Conservation (phyloP, 1,284 basidiomycete genomes). For the Ustilago lituana region DNA sequence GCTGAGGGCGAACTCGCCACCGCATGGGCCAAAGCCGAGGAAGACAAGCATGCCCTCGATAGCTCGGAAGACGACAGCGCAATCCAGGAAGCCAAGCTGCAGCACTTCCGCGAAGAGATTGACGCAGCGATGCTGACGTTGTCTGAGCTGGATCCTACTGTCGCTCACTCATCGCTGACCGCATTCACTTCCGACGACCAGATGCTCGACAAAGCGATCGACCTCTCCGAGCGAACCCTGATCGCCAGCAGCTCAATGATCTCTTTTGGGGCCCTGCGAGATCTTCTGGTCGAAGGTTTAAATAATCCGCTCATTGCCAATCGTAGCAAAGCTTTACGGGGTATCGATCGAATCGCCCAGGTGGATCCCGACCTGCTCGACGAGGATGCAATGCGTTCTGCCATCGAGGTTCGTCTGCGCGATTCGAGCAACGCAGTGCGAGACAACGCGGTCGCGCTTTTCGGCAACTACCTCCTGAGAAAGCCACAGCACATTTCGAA, state of each 20-base stretch:
- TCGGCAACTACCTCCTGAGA: constrained; percentile 92
- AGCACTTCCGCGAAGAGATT: constrained; percentile 34
- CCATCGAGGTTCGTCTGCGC: constrained; percentile 86
- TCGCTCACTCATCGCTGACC: constrained; percentile 9
- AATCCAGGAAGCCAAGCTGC: constrained; percentile 22
- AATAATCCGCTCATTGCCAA: constrained; percentile 55
- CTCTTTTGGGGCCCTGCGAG: constrained; percentile 31
- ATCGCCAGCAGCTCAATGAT: constrained; percentile 51
- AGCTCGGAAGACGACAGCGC: constrained; percentile 9
- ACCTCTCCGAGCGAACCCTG: constrained; percentile 41
- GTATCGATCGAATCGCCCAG: constrained; percentile 49
- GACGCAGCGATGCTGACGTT: constrained; percentile 37
- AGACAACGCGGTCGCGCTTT: constrained; percentile 92
- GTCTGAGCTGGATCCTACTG: constrained; percentile 24
- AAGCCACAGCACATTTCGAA: constrained; percentile 82
- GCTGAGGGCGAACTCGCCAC: constrained; percentile 53
- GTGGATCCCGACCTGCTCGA: constrained; percentile 53
- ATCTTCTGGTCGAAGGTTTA: constrained; percentile 48
- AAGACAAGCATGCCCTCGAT: constrained; percentile 15
- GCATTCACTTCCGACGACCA: constrained; percentile 24
- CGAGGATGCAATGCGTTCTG: constrained; percentile 36
- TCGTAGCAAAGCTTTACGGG: constrained; percentile 58
- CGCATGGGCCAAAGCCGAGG: constrained; percentile 28
- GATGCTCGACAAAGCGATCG: constrained; percentile 22
- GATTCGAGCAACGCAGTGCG: constrained; percentile 92